Evolutionary conservation across 2,329 filamentous ascomycete genomes (phyloP).

Genomic region (Trichoderma breve): DNA sequence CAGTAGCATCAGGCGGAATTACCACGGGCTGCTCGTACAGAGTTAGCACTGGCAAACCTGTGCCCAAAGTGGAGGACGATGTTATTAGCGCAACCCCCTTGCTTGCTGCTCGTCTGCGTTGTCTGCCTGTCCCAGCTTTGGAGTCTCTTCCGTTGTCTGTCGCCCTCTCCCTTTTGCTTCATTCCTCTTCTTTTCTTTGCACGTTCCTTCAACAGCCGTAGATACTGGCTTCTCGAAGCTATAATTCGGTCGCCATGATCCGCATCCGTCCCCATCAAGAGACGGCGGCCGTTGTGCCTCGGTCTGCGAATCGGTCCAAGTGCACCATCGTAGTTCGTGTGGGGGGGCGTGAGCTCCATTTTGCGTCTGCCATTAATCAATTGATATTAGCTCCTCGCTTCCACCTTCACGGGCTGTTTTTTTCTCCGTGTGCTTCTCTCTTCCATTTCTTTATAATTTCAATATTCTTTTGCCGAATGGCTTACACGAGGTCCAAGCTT

Average conservation of each 20-base stretch:
- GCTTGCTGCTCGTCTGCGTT: not conserved
- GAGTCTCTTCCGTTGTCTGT: not conserved
- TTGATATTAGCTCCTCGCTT: slow-evolving; percentile 9
- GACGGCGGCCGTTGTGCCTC: not conserved
- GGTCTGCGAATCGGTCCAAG: slow-evolving; percentile 18
- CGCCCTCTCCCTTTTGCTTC: not conserved
- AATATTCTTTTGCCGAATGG: not conserved
- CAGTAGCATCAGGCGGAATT: not conserved
- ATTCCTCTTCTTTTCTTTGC: not conserved
- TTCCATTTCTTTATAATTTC: not conserved
- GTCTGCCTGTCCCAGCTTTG: not conserved
- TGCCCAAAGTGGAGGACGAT: not conserved
- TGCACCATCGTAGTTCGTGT: slow-evolving; percentile 1
- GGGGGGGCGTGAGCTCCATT: slow-evolving; percentile 9
- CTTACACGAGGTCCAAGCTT: not conserved
- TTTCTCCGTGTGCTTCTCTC: not conserved
- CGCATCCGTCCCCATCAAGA: not conserved
- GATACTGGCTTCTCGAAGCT: not conserved
- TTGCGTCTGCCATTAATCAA: slow-evolving; percentile 5
- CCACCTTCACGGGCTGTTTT: not conserved
- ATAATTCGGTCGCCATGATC: not conserved
- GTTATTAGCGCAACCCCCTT: not conserved
- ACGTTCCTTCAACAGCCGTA: not conserved
- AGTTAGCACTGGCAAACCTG: not conserved
- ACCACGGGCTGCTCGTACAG: not conserved